These are phyloP conservation scores for Candida orba DNA, from an alignment of 805 yeast species.

Conservation along the genomic window DNA sequence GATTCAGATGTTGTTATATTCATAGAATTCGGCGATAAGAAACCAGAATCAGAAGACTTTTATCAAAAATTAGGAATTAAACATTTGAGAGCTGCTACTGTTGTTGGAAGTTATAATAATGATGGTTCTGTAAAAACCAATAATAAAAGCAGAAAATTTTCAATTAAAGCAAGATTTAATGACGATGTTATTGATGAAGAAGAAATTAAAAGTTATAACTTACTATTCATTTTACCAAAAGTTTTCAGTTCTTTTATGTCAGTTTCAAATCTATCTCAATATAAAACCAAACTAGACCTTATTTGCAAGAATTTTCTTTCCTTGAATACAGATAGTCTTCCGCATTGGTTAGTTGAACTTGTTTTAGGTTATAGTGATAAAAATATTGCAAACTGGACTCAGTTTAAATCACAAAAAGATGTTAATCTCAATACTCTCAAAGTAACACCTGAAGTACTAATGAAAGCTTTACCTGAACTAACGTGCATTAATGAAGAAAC, in stretches of 20 bases:
- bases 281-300: background rate
- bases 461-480: background rate
- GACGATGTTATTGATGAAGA: background rate
- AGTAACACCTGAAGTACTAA: background rate
- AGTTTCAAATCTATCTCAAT: background rate
- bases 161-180: background rate
- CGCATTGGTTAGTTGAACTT: conserved; percentile 29
- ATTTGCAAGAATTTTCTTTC: background rate
- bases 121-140: background rate
- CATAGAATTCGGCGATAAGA: background rate
- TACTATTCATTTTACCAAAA: conserved; percentile 21
- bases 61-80: background rate
- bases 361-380: conserved; percentile 27
- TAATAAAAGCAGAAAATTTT: background rate
- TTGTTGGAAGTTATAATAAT: background rate
- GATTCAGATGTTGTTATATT: background rate
- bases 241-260: background rate
- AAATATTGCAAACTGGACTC: conserved; percentile 2
- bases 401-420: too few species aligned
- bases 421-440: too few species aligned
- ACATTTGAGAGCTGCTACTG: background rate
- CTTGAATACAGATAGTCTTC: conserved; percentile 11
- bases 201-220: conserved; percentile 13
- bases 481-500: too few species aligned
- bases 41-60: background rate